phyloP scores from a whole-genome alignment of 768 basidiomycete species.

The Tulasnella sp. region DNA sequence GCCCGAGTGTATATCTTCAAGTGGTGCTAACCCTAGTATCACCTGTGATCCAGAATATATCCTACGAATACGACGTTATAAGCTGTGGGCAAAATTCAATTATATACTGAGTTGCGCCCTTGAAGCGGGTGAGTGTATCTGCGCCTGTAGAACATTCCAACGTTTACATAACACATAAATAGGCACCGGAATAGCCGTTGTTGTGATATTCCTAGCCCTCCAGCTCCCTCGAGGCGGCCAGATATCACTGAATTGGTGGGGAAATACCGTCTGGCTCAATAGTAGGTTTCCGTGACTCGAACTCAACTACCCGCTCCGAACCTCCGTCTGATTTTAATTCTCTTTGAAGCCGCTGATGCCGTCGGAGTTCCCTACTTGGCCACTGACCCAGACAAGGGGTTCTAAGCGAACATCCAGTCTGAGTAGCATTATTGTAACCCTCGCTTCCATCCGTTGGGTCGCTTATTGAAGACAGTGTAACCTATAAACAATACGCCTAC shows the following conservation, averaged over 20 bases:
- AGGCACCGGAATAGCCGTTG: not conserved
- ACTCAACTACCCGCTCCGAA: not conserved
- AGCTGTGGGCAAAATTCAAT: constrained; percentile 11
- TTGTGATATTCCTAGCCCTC: not conserved
- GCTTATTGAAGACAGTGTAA: too few species aligned
- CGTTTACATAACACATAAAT: not conserved
- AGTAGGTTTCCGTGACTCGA: not conserved
- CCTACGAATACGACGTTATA: not conserved
- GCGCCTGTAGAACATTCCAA: too few species aligned
- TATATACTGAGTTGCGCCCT: not conserved
- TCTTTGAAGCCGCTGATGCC: not conserved
- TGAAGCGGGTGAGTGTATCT: constrained; percentile 26
- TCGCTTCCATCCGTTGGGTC: too few species aligned
- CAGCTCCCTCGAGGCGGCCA: constrained; percentile 38
- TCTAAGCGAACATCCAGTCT: not conserved
- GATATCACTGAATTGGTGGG: constrained; percentile 38
- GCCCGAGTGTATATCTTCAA: not conserved
- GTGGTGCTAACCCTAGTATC: not conserved
- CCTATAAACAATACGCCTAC: too few species aligned
- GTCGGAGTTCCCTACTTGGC: not conserved
- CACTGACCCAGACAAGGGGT: not conserved
- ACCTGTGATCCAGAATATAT: not conserved
- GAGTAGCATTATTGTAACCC: not conserved
- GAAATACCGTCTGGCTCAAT: constrained; percentile 34
- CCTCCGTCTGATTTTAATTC: too few species aligned